Evolutionary conservation across 306 rosid species (phyloP).

Genomic region (Casuarina equisetifolia): DNA sequence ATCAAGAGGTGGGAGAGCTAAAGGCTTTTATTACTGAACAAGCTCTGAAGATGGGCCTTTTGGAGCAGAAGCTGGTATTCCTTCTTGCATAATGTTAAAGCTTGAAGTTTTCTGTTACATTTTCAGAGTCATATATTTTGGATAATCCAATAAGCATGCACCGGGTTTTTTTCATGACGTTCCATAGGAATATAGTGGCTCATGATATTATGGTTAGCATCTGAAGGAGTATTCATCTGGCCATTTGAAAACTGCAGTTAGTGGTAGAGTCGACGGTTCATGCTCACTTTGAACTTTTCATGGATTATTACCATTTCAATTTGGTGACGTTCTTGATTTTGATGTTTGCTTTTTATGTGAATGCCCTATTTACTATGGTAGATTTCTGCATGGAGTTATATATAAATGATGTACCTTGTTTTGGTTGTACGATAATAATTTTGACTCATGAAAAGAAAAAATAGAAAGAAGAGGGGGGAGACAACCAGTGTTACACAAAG

Average conservation of each 20-base stretch:
- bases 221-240: not conserved
- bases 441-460: not conserved
- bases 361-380: not conserved
- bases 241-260: not conserved
- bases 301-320: not conserved
- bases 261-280: not conserved
- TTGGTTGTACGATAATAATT: not conserved
- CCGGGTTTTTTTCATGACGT: constrained; percentile 11
- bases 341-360: not conserved
- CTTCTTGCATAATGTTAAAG: constrained; percentile 10
- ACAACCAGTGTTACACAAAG: not conserved
- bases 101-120: constrained; percentile 14
- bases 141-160: not conserved
- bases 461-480: not conserved
- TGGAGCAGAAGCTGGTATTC: constrained; percentile 66
- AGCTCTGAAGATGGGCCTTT: constrained; percentile 31
- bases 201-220: not conserved
- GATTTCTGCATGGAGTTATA: not conserved
- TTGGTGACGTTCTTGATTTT: not conserved
- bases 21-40: constrained; percentile 40
- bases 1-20: constrained; percentile 54
- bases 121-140: constrained; percentile 20
- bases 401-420: not conserved
- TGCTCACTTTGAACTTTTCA: not conserved
- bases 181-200: not conserved